Conservation (phyloP, 2,329 filamentous ascomycete genomes). For the Emergomyces africanus region DNA sequence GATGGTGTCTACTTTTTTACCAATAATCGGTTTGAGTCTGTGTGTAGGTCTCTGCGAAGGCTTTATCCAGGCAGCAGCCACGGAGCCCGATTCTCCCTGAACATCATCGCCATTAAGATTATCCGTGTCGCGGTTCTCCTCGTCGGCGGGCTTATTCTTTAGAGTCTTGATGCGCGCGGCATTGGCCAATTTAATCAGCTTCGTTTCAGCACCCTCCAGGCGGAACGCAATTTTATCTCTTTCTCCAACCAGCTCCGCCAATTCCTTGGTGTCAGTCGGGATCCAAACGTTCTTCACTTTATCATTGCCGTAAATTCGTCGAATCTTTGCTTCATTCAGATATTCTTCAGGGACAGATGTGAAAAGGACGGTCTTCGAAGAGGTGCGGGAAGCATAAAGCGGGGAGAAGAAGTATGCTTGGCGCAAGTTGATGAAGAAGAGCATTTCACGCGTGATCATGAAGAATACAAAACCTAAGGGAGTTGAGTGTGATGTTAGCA, state of each 20-base stretch:
- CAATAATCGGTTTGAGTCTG: conserved; percentile 55
- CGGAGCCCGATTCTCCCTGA: conserved; percentile 51
- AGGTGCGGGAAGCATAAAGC: conserved; percentile 70
- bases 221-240: conserved; percentile 68
- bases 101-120: conserved; percentile 36
- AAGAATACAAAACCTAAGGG: conserved; percentile 62
- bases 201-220: conserved; percentile 76
- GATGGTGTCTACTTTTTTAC: conserved; percentile 89
- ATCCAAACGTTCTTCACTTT: conserved; percentile 79
- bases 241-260: conserved; percentile 70
- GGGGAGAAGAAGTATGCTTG: conserved; percentile 86
- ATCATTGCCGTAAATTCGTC: conserved; percentile 64
- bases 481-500: neutral
- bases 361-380: conserved; percentile 81
- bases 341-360: conserved; percentile 71
- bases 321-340: conserved; percentile 61
- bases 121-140: conserved; percentile 15
- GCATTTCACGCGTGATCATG: conserved; percentile 72
- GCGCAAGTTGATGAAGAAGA: conserved; percentile 85
- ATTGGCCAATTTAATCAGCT: conserved; percentile 70
- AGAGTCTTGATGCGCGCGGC: conserved; percentile 53
- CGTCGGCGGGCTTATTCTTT: conserved; percentile 42
- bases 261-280: conserved; percentile 58
- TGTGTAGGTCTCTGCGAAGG: conserved; percentile 66
- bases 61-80: conserved; percentile 48